A percentile compares a stretch with the other conserved stretches of the same genome.
Conservation (phyloP, 1,139 yeast genomes). For the Hyphopichia wangnamkhiaoensis region DNA sequence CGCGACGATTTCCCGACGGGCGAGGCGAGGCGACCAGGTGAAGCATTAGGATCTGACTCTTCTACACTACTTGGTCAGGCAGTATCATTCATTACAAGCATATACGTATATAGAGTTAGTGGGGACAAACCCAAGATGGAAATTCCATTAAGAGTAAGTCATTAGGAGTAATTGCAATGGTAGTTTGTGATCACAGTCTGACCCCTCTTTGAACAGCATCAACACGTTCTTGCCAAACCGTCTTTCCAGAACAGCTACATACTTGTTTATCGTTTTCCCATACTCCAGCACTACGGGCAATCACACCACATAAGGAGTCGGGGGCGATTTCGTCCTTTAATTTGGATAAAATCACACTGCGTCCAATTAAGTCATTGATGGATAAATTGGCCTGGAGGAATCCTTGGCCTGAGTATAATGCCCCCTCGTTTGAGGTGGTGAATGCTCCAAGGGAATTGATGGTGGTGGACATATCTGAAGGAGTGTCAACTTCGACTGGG, state of each 20-base stretch:
- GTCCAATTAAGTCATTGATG: constrained; percentile 72
- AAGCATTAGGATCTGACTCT: too few species aligned
- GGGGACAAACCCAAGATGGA: neutral
- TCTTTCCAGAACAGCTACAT: constrained; percentile 93
- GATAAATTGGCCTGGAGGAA: constrained; percentile 60
- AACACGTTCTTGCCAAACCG: constrained; percentile 90
- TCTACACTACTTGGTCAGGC: too few species aligned
- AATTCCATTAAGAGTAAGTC: too few species aligned
- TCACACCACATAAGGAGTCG: constrained; percentile 73
- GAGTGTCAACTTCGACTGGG: constrained; percentile 45
- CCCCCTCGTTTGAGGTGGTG: constrained; percentile 8
- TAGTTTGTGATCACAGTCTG: constrained; percentile 12
- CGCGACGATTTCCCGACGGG: too few species aligned
- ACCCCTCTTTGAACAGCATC: constrained; percentile 68
- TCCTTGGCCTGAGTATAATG: constrained; percentile 57
- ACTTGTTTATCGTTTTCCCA: constrained; percentile 96
- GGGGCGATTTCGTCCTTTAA: constrained; percentile 36
- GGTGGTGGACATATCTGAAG: constrained; percentile 33
- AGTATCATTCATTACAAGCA: too few species aligned
- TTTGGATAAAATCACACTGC: constrained; percentile 67
- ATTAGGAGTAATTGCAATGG: neutral
- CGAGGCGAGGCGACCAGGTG: too few species aligned
- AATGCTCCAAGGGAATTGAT: constrained; percentile 42
- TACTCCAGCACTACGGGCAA: constrained; percentile 94
- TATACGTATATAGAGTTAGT: too few species aligned